Evolutionary conservation across 202 grass and related monocot species (phyloP).

Genomic region (Schoenoplectus triqueter): DNA sequence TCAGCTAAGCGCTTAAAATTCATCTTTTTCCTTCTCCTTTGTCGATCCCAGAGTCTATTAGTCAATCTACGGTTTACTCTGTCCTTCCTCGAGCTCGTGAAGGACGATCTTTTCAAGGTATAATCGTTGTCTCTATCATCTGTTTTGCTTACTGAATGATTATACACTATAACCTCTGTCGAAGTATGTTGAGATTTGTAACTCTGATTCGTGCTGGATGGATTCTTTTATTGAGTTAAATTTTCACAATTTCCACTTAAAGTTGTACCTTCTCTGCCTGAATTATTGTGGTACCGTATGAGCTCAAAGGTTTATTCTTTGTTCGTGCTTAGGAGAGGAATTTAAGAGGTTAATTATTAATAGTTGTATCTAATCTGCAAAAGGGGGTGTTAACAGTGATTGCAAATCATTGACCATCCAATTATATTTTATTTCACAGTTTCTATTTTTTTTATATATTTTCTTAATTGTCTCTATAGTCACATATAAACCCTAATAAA

Average conservation of each 20-base stretch:
- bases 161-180: neutral
- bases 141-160: neutral
- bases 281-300: neutral
- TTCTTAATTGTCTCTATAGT: neutral
- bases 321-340: neutral
- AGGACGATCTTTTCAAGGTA: constrained; percentile 5
- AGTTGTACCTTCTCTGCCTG: neutral
- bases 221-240: neutral
- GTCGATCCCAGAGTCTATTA: neutral
- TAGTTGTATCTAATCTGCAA: neutral
- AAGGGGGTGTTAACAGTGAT: neutral
- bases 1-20: neutral
- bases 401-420: neutral
- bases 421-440: neutral
- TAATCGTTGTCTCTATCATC: neutral
- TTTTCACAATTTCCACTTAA: neutral
- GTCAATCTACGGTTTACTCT: constrained; percentile 15
- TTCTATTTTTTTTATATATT: neutral
- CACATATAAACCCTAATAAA: neutral
- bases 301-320: neutral
- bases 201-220: neutral
- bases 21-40: neutral
- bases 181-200: neutral
- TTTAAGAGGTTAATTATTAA: neutral
- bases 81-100: neutral